Conservation (phyloP, 2,329 filamentous ascomycete species). For the Pseudocercospora fijiensis region DNA sequence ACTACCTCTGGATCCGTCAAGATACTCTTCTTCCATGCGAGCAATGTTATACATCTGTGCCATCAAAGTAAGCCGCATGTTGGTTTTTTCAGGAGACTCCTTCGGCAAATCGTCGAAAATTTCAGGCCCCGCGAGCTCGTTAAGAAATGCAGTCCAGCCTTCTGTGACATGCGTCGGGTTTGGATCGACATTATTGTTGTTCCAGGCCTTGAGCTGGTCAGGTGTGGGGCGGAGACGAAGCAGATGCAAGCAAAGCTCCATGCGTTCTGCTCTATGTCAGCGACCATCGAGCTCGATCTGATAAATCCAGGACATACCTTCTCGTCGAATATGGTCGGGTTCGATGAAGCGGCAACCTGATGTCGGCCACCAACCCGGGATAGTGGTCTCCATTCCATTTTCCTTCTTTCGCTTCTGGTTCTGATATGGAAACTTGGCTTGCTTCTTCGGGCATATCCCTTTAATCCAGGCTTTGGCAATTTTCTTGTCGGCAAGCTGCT, state of each 20-base stretch:
- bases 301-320: conserved; percentile 48
- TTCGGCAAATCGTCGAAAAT: conserved; percentile 33
- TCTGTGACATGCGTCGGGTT: conserved; percentile 27
- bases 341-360: conserved; percentile 64
- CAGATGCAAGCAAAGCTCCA: conserved; percentile 34
- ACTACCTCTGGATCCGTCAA: conserved; percentile 22
- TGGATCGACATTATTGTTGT: conserved; percentile 25
- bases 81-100: conserved; percentile 18
- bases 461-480: conserved; percentile 77
- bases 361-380: conserved; percentile 41
- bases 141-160: conserved; percentile 37
- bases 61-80: conserved; percentile 21
- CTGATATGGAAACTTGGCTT: conserved; percentile 70
- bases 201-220: conserved; percentile 33
- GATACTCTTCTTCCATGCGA: conserved; percentile 20
- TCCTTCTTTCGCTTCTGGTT: conserved; percentile 59
- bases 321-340: conserved; percentile 69
- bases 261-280: conserved; percentile 32
- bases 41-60: conserved; percentile 26
- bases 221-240: conserved; percentile 34
- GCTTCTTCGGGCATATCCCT: conserved; percentile 72
- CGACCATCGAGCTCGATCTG: not conserved
- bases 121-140: conserved; percentile 28
- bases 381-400: conserved; percentile 17
- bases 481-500: conserved; percentile 69